phyloP scores from a whole-genome alignment of 805 yeast species.

The Debaryomyces tyrocola region DNA sequence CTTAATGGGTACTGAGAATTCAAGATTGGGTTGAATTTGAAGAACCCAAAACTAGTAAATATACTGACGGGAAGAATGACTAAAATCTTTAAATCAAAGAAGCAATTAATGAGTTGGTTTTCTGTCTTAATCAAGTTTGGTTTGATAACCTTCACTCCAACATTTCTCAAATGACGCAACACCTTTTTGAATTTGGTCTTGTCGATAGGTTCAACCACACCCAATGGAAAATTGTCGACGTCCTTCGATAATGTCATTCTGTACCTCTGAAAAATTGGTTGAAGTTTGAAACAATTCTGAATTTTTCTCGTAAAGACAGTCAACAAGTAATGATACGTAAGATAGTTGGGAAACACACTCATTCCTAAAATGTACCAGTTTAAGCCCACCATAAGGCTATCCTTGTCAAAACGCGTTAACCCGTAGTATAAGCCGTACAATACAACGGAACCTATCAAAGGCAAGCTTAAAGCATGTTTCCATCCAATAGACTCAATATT shows the following conservation, averaged over 20 bases:
- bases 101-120: conserved; percentile 16
- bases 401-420: conserved; percentile 30
- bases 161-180: conserved; percentile 10
- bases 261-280: conserved; percentile 35
- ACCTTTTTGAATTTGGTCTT: conserved; percentile 9
- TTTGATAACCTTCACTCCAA: conserved; percentile 12
- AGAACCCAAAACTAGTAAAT: conserved; percentile 4
- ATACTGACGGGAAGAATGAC: conserved; percentile 14
- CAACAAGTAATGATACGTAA: conserved; percentile 24
- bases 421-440: conserved; percentile 39
- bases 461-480: conserved; percentile 39
- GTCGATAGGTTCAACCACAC: conserved; percentile 25
- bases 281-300: background rate
- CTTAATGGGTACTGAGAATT: conserved; percentile 5
- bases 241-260: conserved; percentile 44
- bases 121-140: conserved; percentile 26
- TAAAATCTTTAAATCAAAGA: conserved; percentile 21
- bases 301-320: conserved; percentile 23
- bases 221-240: conserved; percentile 32
- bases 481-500: conserved; percentile 6
- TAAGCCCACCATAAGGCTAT: conserved; percentile 29
- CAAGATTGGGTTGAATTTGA: conserved; percentile 6
- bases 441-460: conserved; percentile 42
- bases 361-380: conserved; percentile 33
- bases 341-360: conserved; percentile 32